A percentile compares a stretch with the other conserved stretches of the same genome.
These are phyloP conservation scores for Perkinsus olseni DNA, from an alignment of 169 alveolate species.

Conservation along the genomic window DNA sequence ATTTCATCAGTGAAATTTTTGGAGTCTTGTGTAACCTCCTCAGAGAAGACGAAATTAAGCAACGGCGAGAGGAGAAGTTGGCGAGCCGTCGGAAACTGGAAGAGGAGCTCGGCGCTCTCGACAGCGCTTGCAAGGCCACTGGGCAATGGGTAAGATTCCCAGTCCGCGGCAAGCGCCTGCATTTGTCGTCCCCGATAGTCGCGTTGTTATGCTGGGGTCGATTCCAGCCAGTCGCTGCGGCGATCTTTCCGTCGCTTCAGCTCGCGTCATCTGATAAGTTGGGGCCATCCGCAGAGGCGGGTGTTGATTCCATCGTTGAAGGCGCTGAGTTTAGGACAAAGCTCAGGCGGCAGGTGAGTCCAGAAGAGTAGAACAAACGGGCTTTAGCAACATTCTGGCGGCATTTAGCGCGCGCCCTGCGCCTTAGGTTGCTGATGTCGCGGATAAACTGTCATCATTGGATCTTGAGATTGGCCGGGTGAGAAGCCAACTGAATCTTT, in stretches of 20 bases:
- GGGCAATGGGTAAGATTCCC: neutral
- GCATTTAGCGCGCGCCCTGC: too few relatives aligned
- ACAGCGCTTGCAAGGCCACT: neutral
- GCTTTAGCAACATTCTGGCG: neutral
- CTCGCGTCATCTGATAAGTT: neutral
- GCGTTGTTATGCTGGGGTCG: too few relatives aligned
- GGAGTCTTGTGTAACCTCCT: too few relatives aligned
- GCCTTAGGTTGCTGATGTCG: neutral
- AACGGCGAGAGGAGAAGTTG: neutral
- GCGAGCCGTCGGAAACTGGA: neutral
- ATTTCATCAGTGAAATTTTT: too few relatives aligned
- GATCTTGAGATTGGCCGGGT: neutral
- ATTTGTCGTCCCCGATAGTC: too few relatives aligned
- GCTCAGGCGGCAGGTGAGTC: neutral
- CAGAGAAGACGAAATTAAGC: neutral
- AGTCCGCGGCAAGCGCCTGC: too few relatives aligned
- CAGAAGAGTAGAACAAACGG: neutral
- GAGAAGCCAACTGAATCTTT: neutral
- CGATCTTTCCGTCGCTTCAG: neutral
- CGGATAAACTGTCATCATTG: neutral
- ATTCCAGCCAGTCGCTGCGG: too few relatives aligned
- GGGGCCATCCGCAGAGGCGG: neutral
- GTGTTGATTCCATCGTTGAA: neutral
- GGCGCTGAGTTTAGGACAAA: neutral
- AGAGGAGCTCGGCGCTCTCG: neutral